Evolutionary conservation across 2,329 filamentous ascomycete species (phyloP), one percentile per base, ranked within the genome.

Genomic region (Trichocomaceae sp.): DNA sequence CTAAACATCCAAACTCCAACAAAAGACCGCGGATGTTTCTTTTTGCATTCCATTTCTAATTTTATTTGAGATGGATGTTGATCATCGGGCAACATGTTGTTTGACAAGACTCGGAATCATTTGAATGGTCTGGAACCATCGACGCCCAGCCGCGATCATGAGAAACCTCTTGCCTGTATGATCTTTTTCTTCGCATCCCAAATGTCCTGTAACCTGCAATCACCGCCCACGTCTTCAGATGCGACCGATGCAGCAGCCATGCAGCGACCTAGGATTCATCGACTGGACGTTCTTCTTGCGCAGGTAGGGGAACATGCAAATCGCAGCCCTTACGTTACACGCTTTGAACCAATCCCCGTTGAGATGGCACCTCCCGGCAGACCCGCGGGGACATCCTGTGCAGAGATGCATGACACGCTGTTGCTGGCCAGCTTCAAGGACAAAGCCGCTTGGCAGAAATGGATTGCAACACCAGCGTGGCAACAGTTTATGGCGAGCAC

Each of bases 101-200:
- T 57, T 29, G 50, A 44, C 37, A 59, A 56, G 31, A 44, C 17
- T 45, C 23, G 47, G 29, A 47, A 50, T 15, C n/a, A 44, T 42
- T 10, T 41, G 15, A 13, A 39, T 13, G 31, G 17, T 17, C 35
- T 23, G 15, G 44, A 47, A 20, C 7, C n/a, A 5, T 15, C 22
- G 31, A 17, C 52, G 12, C 22, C 29, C 37, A 19, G n/a, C 29
- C 48, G 31, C 23, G 22, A 45, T 15, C n/a, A 52, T 13, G 53
- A 35, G 20, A 59, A 55, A 23, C 58, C 58, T 33, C 58, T 63
- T 29, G 48, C 63, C 2, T 64, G 64, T 54, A 63, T 66, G 54
- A 64, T 66, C 41, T 66, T 55, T 48, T 62, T 65, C 55, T 65
- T 64, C 50, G 61, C 60, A 17, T 64, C 62, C 23, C 62, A 66